Percentiles rank a stretch among this genome's conserved stretches.
phyloP scores from a whole-genome alignment of 306 rosid genomes.

The Quercus variabilis region DNA sequence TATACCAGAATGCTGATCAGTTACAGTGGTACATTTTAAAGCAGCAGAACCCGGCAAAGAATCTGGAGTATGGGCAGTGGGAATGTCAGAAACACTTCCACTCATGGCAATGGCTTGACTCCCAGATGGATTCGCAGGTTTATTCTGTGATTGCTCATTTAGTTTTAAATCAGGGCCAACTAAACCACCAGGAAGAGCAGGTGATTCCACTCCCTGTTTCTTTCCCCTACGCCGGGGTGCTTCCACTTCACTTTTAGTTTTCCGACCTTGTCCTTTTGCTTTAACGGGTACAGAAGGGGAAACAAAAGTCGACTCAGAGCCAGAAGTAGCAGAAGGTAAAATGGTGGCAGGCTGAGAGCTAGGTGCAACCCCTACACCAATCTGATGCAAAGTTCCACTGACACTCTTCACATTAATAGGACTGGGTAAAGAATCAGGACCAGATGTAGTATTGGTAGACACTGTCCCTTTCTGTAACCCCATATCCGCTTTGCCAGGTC shows the following conservation, averaged over 20 bases:
- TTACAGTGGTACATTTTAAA: conserved; percentile 31
- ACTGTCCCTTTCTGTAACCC: conserved; percentile 42
- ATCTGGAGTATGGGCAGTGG: conserved; percentile 37
- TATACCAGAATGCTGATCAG: conserved; percentile 29
- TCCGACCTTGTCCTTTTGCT: conserved; percentile 67
- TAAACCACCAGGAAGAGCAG: conserved; percentile 40
- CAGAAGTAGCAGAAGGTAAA: conserved; percentile 34
- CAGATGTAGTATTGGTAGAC: conserved; percentile 35
- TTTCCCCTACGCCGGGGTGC: conserved; percentile 75
- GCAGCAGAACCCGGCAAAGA: conserved; percentile 40
- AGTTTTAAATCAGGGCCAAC: conserved; percentile 51
- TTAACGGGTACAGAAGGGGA: conserved; percentile 43
- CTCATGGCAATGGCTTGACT: conserved; percentile 39
- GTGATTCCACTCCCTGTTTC: conserved; percentile 47
- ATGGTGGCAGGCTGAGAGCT: conserved; percentile 36
- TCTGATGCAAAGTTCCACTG: conserved; percentile 28
- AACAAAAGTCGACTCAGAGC: conserved; percentile 33
- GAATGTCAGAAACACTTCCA: conserved; percentile 33
- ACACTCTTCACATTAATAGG: conserved; percentile 32
- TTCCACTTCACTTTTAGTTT: conserved; percentile 56
- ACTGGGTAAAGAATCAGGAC: conserved; percentile 39
- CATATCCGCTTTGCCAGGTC: conserved; percentile 37
- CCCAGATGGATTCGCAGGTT: conserved; percentile 32
- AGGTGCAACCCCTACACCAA: conserved; percentile 37
- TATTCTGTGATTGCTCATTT: conserved; percentile 46